A percentile compares a stretch with the other conserved stretches of the same genome.
phyloP scores from a whole-genome alignment of 495 filamentous ascomycete genomes.

The Podospora australis region DNA sequence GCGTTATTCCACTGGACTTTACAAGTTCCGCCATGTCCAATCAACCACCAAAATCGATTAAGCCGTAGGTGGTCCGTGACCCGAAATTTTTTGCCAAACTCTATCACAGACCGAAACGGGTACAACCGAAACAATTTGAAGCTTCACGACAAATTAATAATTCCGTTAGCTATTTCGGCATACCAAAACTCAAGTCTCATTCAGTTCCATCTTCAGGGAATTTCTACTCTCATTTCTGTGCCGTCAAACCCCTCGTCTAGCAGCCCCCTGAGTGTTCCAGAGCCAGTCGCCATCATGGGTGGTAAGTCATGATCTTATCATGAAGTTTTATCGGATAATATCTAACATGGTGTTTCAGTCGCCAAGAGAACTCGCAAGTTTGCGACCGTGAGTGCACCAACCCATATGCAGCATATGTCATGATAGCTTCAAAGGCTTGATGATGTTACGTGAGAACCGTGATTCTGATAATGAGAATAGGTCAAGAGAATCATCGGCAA shows the following conservation, averaged over 20 bases:
- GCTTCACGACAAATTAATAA: background rate
- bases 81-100: background rate
- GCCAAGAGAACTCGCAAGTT: slow-evolving; percentile 29
- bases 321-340: background rate
- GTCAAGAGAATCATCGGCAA: slow-evolving; percentile 59
- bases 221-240: background rate
- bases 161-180: background rate
- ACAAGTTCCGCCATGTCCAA: background rate
- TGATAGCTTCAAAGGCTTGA: background rate
- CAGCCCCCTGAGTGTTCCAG: no score
- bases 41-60: background rate
- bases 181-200: background rate
- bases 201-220: background rate
- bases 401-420: background rate
- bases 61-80: background rate
- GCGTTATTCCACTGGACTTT: no score
- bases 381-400: slow-evolving; percentile 20
- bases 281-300: background rate
- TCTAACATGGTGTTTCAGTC: no score
- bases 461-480: slow-evolving; percentile 25
- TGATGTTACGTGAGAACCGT: slow-evolving; percentile 12
- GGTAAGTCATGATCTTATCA: background rate
- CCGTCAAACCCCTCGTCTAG: no score
- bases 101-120: background rate
- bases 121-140: slow-evolving; percentile 1